Evolutionary conservation across 352 stramenopile genomes (phyloP).

Genomic region (Pythium sukuiense): DNA sequence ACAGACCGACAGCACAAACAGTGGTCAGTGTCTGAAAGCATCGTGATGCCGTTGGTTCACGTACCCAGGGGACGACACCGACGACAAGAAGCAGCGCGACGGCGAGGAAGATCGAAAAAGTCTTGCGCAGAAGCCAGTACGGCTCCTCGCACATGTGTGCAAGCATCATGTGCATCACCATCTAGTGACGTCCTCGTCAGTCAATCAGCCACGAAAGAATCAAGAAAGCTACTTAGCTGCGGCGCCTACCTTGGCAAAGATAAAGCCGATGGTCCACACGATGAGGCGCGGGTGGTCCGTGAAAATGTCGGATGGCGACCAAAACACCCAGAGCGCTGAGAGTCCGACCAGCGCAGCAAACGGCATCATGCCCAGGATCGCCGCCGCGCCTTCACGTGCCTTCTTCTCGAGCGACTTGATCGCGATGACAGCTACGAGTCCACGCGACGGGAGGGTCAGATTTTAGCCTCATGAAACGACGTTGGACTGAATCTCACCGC

Average conservation of each 20-base stretch:
- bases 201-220: no score
- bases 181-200: slow-evolving; percentile 36
- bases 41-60: background rate
- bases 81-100: slow-evolving; percentile 66
- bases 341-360: slow-evolving; percentile 68
- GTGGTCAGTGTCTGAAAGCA: background rate
- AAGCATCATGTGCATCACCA: slow-evolving; percentile 91
- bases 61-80: slow-evolving; percentile 73
- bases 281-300: slow-evolving; percentile 79
- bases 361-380: slow-evolving; percentile 61
- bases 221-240: no score
- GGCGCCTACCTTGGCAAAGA: slow-evolving; percentile 74
- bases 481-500: slow-evolving; percentile 35
- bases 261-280: slow-evolving; percentile 81
- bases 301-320: slow-evolving; percentile 83
- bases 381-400: slow-evolving; percentile 57
- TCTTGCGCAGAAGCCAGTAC: slow-evolving; percentile 86
- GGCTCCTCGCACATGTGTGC: slow-evolving; percentile 86
- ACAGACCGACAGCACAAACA: background rate
- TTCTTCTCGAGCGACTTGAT: slow-evolving; percentile 65
- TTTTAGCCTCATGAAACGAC: background rate
- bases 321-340: slow-evolving; percentile 74
- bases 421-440: slow-evolving; percentile 48
- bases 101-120: slow-evolving; percentile 61
- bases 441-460: background rate